A percentile compares a stretch with the other conserved stretches of the same genome.
Conservation (phyloP, 1,284 basidiomycete genomes). For the Anthracocystis panici-leucophaei region DNA sequence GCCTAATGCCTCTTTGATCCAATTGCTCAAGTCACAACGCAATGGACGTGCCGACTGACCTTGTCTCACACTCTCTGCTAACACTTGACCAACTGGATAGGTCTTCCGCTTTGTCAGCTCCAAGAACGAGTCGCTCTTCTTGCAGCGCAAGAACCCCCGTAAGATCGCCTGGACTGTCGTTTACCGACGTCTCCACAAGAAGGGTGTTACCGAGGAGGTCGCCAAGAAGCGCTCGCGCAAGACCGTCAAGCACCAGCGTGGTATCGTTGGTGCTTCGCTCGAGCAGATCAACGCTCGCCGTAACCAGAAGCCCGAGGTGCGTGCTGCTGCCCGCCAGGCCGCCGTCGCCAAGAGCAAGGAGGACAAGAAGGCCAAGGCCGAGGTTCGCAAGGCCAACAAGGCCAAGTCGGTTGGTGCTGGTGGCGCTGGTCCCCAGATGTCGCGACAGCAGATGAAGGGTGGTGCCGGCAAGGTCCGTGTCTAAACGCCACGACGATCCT, state of each 20-base stretch:
- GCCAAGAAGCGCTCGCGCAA: conserved; percentile 98
- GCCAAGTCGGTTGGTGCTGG: conserved; percentile 73
- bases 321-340: conserved; percentile 82
- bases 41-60: neutral
- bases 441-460: conserved; percentile 96
- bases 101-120: conserved; percentile 69
- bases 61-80: neutral
- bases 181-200: conserved; percentile 99
- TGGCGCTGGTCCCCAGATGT: conserved; percentile 81
- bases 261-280: conserved; percentile 96
- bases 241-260: conserved; percentile 98
- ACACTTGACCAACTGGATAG: conserved; percentile 18
- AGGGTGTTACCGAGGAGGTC: conserved; percentile 98
- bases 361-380: conserved; percentile 78
- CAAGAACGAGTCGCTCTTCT: conserved; percentile 90
- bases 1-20: conserved; percentile 1
- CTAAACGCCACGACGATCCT: conserved; percentile 35
- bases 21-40: neutral
- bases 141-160: conserved; percentile 99
- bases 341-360: conserved; percentile 97
- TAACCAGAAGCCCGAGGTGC: conserved; percentile 80
- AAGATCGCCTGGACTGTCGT: conserved; percentile 99
- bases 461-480: conserved; percentile 70
- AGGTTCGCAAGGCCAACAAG: conserved; percentile 70
- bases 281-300: conserved; percentile 89